Base-by-base conservation (phyloP, 1,139 yeast genomes). In the Suhomyces bribrorum region DNA sequence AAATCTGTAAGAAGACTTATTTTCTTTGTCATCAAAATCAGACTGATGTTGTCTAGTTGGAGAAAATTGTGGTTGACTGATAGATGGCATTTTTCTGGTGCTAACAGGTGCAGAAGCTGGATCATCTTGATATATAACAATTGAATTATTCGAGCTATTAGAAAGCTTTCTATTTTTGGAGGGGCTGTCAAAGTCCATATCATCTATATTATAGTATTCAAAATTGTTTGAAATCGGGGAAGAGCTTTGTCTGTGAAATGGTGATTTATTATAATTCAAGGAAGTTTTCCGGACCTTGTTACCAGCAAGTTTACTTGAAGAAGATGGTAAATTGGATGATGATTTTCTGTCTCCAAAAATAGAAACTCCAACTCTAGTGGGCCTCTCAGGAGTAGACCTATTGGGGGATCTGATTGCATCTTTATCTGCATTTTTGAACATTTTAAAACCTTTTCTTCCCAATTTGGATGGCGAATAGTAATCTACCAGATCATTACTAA, bases 1-100 rank as follows among this genome's bases (percentile, higher is more conserved):
- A 40, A 80, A 78, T 47, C 80, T 78, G 60, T 82, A 87, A 2
- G 83, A 75, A 15, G 75, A 52, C 29, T 56, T 58, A 46, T 70
- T 69, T 43, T 65, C 75, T 41, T 69, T 66, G 40, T 67, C 67
- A 25, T 50, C 54, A 27, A 40, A 50, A 11, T 61, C 69, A 32
- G 45, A 43, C 8, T 31, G 34, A 4, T 36, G 22, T 24, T 32
- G 23, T 16, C 41, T 29, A 9, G 43, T 18, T n/a, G 40, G 32
- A 14, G 41, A 31, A 7, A 31, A 36, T 31, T 33, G 29, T 16
- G 30, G 14, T 25, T 37, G 20, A 34, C 32, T 37, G 5, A 27
- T 31, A 14, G 20, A 28, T 22, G 15, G 41, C n/a, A 34, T 31
- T 25, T 37, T 39, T 28, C 39, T 29, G n/a, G 37, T 18, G 25